Base-by-base conservation (phyloP, 768 basidiomycete species). In the Rossbeevera mucosa region DNA sequence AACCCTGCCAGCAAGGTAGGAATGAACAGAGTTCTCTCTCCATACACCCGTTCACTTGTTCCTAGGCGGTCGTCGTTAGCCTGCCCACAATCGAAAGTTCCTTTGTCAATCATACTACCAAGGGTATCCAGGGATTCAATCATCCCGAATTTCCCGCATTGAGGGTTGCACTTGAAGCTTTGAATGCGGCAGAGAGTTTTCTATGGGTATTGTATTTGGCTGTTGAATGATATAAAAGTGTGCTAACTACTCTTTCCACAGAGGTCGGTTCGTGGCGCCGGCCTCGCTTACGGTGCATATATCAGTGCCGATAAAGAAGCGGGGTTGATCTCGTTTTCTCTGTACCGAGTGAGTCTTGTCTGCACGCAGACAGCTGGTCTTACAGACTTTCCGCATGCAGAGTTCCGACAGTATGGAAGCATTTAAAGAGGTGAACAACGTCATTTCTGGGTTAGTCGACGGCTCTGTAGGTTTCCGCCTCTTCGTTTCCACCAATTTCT, bases 11-110 rank as follows among this genome's bases (percentile, higher is more conserved):
- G 77, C 64, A 87, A 85, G 77, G 91, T 90, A 55, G 59, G 64
- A 48, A 21, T 18, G 42, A 48, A 30, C 7, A 25, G 7, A 12
- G n/a, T n/a, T n/a, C 20, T 33, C n/a, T 47, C 13, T 3, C n/a
- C 16, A 14, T 40, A 3, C 47, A 31, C 42, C 6, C 42, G 8
- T 43, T 60, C n/a, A 59, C 13, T 9, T 30, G 20, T 26, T 47
- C 53, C 13, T 20, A 93, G 88, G 90, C 88, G 24, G 77, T 92
- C 25, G 79, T 98, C 21, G 86, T 94, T 70, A 85, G 90, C 55
- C 79, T 98, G 52, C 87, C 94, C 1, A 93, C 92, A 4, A 95
- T 97, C 55, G 96, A 99, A 71, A 95, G 92, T 61, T 88, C 91
- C 2, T 98, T 84, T 67, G 87, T 82, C 18, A 80, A 75, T 9